phyloP scores from a whole-genome alignment of 331 rosid genomes.

The Quercus phellos region DNA sequence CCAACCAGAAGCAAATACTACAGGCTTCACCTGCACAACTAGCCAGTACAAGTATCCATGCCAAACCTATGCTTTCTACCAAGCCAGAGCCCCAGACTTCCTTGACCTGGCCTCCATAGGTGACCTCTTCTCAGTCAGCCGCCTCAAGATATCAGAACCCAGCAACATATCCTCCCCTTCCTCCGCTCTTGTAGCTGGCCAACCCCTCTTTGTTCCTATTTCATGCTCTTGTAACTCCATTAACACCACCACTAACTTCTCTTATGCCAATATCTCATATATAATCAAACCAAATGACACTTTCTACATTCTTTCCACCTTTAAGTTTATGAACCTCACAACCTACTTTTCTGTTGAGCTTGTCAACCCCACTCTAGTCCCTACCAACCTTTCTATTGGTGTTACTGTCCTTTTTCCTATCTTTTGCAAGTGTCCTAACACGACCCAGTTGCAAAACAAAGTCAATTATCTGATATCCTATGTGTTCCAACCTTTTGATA shows the following conservation, averaged over 20 bases:
- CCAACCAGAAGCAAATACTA: conserved; percentile 32
- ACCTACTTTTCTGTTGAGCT: conserved; percentile 59
- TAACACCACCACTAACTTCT: conserved; percentile 42
- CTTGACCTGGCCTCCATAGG: conserved; percentile 64
- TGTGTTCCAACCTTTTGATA: conserved; percentile 70
- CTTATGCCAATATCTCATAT: conserved; percentile 68
- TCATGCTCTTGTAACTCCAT: conserved; percentile 59
- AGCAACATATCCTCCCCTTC: conserved; percentile 65
- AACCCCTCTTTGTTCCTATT: conserved; percentile 62
- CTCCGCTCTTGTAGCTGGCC: conserved; percentile 34
- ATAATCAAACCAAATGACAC: conserved; percentile 48
- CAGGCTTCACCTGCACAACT: conserved; percentile 52
- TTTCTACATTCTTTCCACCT: conserved; percentile 45
- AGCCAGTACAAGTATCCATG: conserved; percentile 45
- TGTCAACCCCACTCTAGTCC: conserved; percentile 55
- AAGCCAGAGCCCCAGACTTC: conserved; percentile 50
- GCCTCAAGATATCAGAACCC: conserved; percentile 49
- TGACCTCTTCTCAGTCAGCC: conserved; percentile 74
- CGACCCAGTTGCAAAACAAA: conserved; percentile 17
- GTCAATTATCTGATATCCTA: conserved; percentile 53
- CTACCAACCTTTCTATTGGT: conserved; percentile 45
- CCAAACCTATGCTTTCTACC: conserved; percentile 60
- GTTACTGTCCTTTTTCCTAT: conserved; percentile 52
- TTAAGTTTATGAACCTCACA: conserved; percentile 50
- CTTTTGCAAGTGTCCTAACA: conserved; percentile 76